Evolutionary conservation across 2,329 filamentous ascomycete species (phyloP).

Genomic region (Talaromyces funiculosus): DNA sequence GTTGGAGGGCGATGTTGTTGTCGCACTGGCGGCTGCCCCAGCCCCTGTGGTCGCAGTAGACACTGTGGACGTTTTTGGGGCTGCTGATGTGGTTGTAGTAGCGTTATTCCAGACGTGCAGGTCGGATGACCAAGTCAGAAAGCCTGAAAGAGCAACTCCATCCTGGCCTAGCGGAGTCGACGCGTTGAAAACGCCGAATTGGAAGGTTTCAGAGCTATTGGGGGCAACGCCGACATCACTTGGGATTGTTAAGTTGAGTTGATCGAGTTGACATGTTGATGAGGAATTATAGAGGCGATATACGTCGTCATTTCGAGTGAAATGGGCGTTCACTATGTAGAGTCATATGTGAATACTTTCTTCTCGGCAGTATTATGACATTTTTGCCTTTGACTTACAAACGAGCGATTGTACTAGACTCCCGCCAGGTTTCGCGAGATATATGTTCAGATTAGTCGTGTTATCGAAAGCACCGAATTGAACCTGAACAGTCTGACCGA

Average conservation of each 20-base stretch:
- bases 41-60: not conserved
- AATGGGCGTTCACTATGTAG: not conserved
- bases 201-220: not conserved
- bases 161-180: not conserved
- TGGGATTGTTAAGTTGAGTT: slow-evolving; percentile 5
- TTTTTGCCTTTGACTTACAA: not conserved
- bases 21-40: not conserved
- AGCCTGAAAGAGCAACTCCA: not conserved
- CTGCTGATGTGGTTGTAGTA: not conserved
- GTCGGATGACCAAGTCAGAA: not conserved
- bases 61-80: not conserved
- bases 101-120: not conserved
- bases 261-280: slow-evolving; percentile 6
- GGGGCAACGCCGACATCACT: not conserved
- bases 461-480: slow-evolving; percentile 1
- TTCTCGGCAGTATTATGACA: not conserved
- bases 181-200: slow-evolving; percentile 3
- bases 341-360: not conserved
- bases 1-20: not conserved
- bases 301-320: not conserved
- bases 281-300: slow-evolving; percentile 4
- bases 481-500: not conserved
- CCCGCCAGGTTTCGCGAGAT: not conserved
- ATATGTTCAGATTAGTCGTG: not conserved
- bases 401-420: not conserved